Evolutionary conservation across 208 protist genomes (phyloP), one percentile per base, ranked within the genome.

Genomic region (Acanthamoeba sp.): DNA sequence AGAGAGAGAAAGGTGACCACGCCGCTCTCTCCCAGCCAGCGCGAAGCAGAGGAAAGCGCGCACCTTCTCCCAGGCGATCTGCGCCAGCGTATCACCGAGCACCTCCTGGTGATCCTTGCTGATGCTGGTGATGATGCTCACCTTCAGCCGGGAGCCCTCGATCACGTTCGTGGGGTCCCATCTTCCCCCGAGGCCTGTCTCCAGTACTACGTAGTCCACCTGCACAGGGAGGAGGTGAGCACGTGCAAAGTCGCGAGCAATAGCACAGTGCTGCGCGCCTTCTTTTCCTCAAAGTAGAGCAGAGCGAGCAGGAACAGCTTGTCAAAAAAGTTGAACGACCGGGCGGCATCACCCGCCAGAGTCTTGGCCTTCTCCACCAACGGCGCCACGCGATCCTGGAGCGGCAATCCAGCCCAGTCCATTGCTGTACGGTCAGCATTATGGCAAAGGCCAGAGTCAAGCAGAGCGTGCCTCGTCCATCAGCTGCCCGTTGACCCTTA

Each of bases 121-220:
- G 71, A 80, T 80, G 71, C 71, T 80, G 40, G 71, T 80, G 71
- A 80, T 80, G 71, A 80, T 80, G 36, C 71, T 80, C 71, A 80
- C 71, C 40, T 38, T 38, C 71, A 80, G 36, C 29, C 22, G 71
- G 22, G 59, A 14, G 1, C 71, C 71, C 32, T 80, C 71, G 32
- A 80, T 80, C 71, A 80, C 71, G 36, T 80, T 80, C 40, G 71
- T 80, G 22, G 71, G 34, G 71, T 80, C 71, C 71, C 71, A 80
- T 24, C 71, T 38, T 45, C 71, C 71, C 0, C 71, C 71, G 38
- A 80, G 32, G 20, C 71, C 71, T 2, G 71, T 80, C 36, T 80
- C 71, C 29, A 80, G 29, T 0, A 80, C 71, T 9, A 80, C 36
- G 71, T 80, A 80, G 40, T 80, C 71, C 32, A 80, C 71, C 62